These are phyloP conservation scores for Larix kaempferi DNA, from an alignment of 75 land plant genomes.

Conservation along the genomic window DNA sequence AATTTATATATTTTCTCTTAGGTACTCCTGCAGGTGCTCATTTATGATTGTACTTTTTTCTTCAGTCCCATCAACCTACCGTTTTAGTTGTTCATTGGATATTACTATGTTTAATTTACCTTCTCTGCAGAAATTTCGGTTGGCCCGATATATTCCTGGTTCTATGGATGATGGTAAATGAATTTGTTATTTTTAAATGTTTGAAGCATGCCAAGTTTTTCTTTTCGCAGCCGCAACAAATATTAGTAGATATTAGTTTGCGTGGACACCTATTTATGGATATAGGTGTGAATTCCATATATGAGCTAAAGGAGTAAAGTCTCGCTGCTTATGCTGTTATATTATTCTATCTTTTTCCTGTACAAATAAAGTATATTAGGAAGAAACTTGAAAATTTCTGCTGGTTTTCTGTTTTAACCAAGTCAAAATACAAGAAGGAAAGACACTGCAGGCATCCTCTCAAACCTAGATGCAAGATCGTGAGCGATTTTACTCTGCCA, in stretches of 20 bases:
- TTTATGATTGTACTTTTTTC: background rate
- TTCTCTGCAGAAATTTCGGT: conserved; percentile 34
- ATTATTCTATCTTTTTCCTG: background rate
- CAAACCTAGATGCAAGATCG: conserved; percentile 29
- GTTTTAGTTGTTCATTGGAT: background rate
- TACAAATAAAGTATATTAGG: background rate
- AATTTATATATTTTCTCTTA: background rate
- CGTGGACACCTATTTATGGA: no score
- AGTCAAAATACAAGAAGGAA: conserved; percentile 23
- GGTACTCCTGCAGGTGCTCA: background rate
- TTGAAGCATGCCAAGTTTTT: background rate
- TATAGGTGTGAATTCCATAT: background rate
- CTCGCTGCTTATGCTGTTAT: background rate
- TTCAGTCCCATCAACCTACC: background rate
- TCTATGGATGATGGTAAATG: conserved; percentile 32
- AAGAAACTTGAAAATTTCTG: background rate
- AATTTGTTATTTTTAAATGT: background rate
- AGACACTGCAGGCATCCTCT: conserved; percentile 19
- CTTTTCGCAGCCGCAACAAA: background rate
- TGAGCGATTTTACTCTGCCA: conserved; percentile 6
- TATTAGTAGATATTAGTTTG: background rate
- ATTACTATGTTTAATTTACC: background rate
- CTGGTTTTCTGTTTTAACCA: conserved; percentile 9
- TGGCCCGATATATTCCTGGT: conserved; percentile 42
- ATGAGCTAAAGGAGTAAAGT: background rate